These are phyloP conservation scores for Microcyclospora pomicola DNA, from an alignment of 2,329 filamentous ascomycete genomes.

Conservation along the genomic window DNA sequence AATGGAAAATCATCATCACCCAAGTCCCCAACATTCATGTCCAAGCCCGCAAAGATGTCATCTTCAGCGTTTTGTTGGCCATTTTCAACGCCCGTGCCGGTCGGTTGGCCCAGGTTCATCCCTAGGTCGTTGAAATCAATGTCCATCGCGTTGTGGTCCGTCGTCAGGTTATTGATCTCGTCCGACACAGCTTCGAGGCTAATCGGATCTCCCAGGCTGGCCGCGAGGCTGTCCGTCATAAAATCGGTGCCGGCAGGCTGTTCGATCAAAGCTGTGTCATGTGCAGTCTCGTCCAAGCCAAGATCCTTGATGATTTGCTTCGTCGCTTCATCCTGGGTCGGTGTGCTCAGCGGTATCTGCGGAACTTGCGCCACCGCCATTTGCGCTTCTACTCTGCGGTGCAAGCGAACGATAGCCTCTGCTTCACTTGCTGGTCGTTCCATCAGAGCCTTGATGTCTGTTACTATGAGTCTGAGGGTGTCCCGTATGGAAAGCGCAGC, in stretches of 20 bases:
- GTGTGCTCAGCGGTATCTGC: constrained; percentile 12
- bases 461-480: constrained; percentile 36
- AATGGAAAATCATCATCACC: constrained; percentile 23
- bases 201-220: constrained; percentile 9
- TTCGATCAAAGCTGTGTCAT: constrained; percentile 1
- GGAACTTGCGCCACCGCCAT: constrained; percentile 49
- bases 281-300: constrained; percentile 12
- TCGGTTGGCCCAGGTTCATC: constrained; percentile 14
- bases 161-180: constrained; percentile 11
- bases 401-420: constrained; percentile 25
- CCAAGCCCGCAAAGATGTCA: constrained; percentile 31
- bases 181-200: constrained; percentile 10
- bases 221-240: constrained; percentile 6
- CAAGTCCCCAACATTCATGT: constrained; percentile 23
- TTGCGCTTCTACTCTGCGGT: constrained; percentile 20
- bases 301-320: constrained; percentile 24
- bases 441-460: constrained; percentile 39
- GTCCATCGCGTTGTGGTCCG: constrained; percentile 6
- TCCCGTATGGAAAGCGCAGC: constrained; percentile 28
- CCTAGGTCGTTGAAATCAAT: constrained; percentile 12
- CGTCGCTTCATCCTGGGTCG: constrained; percentile 13
- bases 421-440: constrained; percentile 45
- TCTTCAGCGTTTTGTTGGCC: constrained; percentile 22
- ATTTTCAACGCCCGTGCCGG: constrained; percentile 4
- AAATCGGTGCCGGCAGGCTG: constrained; percentile 7